Evolutionary conservation across 208 protist species (phyloP).

Genomic region (Acanthamoeba sp.): DNA sequence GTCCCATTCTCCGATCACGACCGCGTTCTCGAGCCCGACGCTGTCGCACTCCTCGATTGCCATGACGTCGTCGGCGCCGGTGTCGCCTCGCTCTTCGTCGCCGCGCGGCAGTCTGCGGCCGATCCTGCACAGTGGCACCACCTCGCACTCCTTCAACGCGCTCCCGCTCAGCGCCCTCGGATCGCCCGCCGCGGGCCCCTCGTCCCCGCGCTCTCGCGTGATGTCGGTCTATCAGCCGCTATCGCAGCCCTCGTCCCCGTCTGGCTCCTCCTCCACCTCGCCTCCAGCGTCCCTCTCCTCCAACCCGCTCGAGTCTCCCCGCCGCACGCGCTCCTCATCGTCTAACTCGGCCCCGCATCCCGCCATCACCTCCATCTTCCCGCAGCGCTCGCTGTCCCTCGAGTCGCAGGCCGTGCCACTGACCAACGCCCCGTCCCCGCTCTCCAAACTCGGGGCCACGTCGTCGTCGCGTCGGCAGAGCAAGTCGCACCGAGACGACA

Average conservation of each 20-base stretch:
- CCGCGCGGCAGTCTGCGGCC: neutral
- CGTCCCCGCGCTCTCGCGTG: neutral
- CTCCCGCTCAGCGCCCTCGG: conserved; percentile 8
- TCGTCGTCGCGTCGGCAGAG: conserved; percentile 17
- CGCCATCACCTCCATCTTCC: neutral
- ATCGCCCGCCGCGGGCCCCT: neutral
- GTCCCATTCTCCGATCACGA: neutral
- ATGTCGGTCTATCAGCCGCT: neutral
- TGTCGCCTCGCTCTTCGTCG: neutral
- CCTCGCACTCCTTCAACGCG: neutral
- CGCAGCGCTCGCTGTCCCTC: conserved; percentile 6
- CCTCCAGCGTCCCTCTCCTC: neutral
- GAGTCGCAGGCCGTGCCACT: neutral
- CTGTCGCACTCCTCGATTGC: neutral
- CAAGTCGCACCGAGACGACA: neutral
- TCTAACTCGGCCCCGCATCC: neutral
- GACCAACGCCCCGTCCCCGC: neutral
- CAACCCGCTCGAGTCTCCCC: conserved; percentile 2
- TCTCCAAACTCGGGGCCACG: neutral
- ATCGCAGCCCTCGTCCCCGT: neutral
- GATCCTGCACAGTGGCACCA: neutral
- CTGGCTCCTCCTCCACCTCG: neutral
- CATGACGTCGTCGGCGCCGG: neutral
- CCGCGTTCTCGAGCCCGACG: neutral
- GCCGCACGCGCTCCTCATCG: conserved; percentile 12